These are phyloP conservation scores for Coemansia sp. DNA, from an alignment of 192 early-diverging fungal genomes.

Conservation along the genomic window DNA sequence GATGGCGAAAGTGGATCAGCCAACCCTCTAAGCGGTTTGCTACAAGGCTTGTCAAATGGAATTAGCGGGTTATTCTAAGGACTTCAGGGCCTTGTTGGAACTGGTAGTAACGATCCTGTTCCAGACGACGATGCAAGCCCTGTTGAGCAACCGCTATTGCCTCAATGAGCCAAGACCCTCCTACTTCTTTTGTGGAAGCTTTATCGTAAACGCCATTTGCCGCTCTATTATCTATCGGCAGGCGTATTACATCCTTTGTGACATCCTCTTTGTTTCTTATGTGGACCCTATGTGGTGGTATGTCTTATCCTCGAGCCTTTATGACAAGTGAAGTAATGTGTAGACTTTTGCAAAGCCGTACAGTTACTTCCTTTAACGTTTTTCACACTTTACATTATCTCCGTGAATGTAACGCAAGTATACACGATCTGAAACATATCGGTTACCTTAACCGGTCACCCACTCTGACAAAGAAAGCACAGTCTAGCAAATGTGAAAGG, in stretches of 20 bases:
- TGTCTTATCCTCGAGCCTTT: not conserved
- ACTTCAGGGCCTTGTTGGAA: constrained; percentile 12
- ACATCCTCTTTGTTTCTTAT: not conserved
- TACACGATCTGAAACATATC: not conserved
- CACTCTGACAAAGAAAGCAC: not conserved
- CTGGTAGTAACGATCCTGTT: not conserved
- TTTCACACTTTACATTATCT: not conserved
- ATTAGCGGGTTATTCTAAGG: constrained; percentile 26
- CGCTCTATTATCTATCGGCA: not conserved
- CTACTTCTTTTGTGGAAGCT: not conserved
- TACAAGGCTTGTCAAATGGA: constrained; percentile 31
- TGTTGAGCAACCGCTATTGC: constrained; percentile 26
- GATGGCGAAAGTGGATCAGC: not conserved
- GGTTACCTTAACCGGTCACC: not conserved
- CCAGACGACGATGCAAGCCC: constrained; percentile 17
- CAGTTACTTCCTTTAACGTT: not conserved
- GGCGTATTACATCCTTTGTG: constrained; percentile 3
- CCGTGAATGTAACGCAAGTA: not conserved
- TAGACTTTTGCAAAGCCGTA: not conserved
- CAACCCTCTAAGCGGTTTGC: constrained; percentile 29
- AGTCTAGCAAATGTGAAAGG: no score
- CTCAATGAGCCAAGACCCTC: not conserved
- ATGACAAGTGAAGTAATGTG: not conserved
- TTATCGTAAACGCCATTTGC: not conserved
- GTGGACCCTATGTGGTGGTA: constrained; percentile 4